Evolutionary conservation across 2,329 filamentous ascomycete genomes (phyloP).

Genomic region (Orbilia blumenaviensis): DNA sequence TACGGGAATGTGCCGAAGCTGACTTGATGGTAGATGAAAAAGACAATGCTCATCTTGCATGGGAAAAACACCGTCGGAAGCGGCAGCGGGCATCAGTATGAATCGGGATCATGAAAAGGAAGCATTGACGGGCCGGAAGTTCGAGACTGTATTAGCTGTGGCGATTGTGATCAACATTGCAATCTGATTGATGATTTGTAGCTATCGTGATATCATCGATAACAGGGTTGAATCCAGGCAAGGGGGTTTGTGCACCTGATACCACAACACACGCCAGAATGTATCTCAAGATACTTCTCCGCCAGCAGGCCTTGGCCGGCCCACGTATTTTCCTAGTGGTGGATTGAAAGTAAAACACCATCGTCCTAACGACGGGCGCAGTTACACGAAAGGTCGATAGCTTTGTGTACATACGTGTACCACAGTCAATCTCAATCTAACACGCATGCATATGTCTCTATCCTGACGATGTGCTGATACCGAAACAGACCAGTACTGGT

Average conservation of each 20-base stretch:
- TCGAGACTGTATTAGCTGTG: background rate
- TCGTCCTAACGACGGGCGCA: background rate
- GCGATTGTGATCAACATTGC: conserved; percentile 2
- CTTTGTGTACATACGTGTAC: conserved; percentile 1
- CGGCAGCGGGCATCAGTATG: background rate
- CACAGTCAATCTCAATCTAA: background rate
- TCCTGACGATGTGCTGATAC: conserved; percentile 6
- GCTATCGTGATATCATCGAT: conserved; percentile 33
- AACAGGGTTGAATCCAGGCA: conserved; percentile 1
- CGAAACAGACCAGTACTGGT: background rate
- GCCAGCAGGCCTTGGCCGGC: conserved; percentile 5
- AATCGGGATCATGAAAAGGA: background rate
- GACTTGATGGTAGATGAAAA: background rate
- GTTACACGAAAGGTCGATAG: conserved; percentile 10
- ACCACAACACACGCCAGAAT: background rate
- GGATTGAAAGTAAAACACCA: background rate
- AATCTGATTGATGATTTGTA: background rate
- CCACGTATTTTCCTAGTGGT: background rate
- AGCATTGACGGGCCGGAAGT: background rate
- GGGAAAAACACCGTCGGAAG: background rate
- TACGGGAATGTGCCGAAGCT: conserved; percentile 12
- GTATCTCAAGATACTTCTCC: background rate
- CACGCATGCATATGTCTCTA: background rate
- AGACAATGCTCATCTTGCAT: background rate
- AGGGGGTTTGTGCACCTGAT: conserved; percentile 2